Percentiles rank a stretch among this genome's conserved stretches.
Conservation (phyloP, 495 filamentous ascomycete species). For the Trichoderma reesei region DNA sequence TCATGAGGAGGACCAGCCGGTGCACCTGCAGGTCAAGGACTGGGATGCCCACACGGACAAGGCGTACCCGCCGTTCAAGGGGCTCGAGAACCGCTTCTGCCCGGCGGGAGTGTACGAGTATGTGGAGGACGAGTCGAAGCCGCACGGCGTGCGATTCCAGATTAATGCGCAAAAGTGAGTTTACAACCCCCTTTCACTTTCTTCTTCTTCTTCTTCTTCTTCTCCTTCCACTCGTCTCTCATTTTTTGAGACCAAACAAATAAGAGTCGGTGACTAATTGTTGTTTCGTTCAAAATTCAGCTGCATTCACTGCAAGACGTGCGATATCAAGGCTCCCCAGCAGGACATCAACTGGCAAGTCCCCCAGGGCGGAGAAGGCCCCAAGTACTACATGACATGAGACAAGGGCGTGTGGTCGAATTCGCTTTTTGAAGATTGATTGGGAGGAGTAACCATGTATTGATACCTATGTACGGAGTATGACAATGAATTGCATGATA, state of each 20-base stretch:
- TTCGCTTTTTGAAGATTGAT: neutral
- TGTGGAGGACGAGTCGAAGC: constrained; percentile 77
- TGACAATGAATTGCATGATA: no score
- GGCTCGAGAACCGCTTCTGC: constrained; percentile 95
- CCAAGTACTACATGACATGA: constrained; percentile 91
- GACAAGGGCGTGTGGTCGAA: neutral
- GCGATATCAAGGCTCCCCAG: constrained; percentile 92
- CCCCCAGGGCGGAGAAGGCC: constrained; percentile 91
- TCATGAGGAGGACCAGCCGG: constrained; percentile 97
- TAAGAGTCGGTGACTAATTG: neutral
- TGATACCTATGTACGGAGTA: neutral
- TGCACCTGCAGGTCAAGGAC: constrained; percentile 87
- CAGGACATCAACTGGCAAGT: constrained; percentile 98
- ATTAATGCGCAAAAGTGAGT: constrained; percentile 97
- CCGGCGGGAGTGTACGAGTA: constrained; percentile 99
- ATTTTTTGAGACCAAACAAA: no score
- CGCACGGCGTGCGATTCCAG: constrained; percentile 83
- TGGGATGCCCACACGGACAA: constrained; percentile 80
- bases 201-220: constrained; percentile 6
- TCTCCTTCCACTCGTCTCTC: no score
- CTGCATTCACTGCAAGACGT: constrained; percentile 99
- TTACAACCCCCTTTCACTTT: neutral
- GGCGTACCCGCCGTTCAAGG: constrained; percentile 82
- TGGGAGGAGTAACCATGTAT: neutral
- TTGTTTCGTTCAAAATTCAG: constrained; percentile 31